Conservation (phyloP, 345 rosid species). For the Jatropha curcas region DNA sequence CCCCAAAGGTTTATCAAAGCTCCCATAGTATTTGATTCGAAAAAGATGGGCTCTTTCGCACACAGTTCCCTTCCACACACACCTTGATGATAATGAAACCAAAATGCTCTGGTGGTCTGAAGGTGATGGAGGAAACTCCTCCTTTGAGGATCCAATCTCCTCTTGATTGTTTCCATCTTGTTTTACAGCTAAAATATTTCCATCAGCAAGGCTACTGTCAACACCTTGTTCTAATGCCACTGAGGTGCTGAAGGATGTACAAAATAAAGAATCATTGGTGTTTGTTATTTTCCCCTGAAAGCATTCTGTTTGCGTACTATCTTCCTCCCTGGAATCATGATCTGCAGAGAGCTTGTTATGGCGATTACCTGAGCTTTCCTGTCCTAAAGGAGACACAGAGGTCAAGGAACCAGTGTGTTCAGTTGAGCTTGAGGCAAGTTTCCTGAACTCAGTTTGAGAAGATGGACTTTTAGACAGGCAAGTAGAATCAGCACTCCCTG, state of each 20-base stretch:
- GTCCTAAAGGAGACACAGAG: constrained; percentile 21
- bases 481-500: constrained; percentile 32
- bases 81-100: constrained; percentile 86
- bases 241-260: constrained; percentile 6
- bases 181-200: constrained; percentile 17
- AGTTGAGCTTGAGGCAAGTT: constrained; percentile 18
- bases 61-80: constrained; percentile 95
- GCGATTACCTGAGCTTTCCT: constrained; percentile 9
- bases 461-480: background rate
- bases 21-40: constrained; percentile 93
- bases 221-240: background rate
- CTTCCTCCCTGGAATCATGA: background rate
- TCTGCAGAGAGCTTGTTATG: background rate
- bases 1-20: constrained; percentile 89
- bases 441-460: background rate
- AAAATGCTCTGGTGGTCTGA: constrained; percentile 94
- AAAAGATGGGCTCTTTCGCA: constrained; percentile 91
- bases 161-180: constrained; percentile 37
- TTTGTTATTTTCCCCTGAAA: background rate
- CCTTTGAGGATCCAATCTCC: constrained; percentile 49
- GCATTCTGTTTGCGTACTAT: background rate
- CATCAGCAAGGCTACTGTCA: constrained; percentile 4
- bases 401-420: constrained; percentile 16
- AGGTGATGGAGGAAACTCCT: constrained; percentile 89
- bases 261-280: background rate